A percentile compares a stretch with the other conserved stretches of the same genome.
Conservation (phyloP, 495 filamentous ascomycete genomes). For the Tuber magnatum region DNA sequence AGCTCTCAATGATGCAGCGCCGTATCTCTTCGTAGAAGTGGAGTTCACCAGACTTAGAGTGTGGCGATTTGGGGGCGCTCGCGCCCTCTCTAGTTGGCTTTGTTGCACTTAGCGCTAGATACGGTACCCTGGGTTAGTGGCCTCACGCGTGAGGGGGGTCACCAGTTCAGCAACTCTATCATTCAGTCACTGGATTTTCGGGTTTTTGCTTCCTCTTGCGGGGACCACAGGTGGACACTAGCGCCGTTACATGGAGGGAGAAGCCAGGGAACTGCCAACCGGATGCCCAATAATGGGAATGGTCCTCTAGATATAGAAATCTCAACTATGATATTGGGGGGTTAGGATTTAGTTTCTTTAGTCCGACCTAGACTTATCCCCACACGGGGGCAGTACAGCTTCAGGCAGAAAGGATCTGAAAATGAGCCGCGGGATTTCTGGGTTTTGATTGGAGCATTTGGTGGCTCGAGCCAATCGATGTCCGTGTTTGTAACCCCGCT, state of each 20-base stretch:
- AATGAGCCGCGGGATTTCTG: no score
- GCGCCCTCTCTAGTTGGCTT: no score
- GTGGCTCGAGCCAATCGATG: no score
- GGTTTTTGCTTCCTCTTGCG: neutral
- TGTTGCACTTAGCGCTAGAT: no score
- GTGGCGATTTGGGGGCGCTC: no score
- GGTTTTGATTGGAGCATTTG: no score
- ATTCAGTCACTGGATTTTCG: neutral
- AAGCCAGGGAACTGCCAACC: neutral
- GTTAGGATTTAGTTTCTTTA: neutral
- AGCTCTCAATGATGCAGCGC: neutral
- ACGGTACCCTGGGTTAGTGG: no score
- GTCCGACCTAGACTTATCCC: neutral
- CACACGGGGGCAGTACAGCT: neutral
- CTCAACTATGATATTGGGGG: neutral
- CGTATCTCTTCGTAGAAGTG: neutral
- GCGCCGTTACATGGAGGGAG: neutral
- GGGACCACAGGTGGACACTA: neutral
- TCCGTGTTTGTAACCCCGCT: no score
- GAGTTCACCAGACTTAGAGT: neutral
- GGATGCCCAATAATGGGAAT: neutral
- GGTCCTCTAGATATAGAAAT: neutral
- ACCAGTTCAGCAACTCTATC: neutral
- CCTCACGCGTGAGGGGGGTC: neutral
- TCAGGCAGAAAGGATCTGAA: no score